Evolutionary conservation across 805 yeast genomes (phyloP).

Genomic region (Kregervanrija pseudodelftensis): DNA sequence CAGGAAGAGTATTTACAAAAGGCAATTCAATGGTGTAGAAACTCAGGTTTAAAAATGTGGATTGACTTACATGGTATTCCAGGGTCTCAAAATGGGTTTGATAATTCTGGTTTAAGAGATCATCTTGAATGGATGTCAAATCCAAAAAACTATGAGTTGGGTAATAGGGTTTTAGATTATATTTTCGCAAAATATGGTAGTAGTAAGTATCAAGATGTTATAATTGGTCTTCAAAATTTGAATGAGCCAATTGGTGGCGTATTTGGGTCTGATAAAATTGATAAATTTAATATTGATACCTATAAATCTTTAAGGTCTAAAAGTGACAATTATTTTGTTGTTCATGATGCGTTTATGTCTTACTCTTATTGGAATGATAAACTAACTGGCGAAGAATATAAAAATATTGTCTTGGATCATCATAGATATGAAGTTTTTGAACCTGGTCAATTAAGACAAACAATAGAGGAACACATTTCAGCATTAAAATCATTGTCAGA

Average conservation of each 20-base stretch:
- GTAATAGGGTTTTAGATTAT: slow-evolving; percentile 41
- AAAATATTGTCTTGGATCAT: slow-evolving; percentile 74
- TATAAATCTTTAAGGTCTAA: slow-evolving; percentile 37
- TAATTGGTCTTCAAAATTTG: slow-evolving; percentile 61
- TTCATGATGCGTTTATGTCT: slow-evolving; percentile 61
- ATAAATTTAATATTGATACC: slow-evolving; percentile 34
- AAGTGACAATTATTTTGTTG: slow-evolving; percentile 37
- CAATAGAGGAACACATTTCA: slow-evolving; percentile 55
- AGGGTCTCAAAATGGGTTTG: slow-evolving; percentile 83
- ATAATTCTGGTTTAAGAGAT: slow-evolving; percentile 65
- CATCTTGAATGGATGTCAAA: slow-evolving; percentile 34
- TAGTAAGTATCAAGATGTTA: slow-evolving; percentile 41
- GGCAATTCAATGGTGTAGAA: slow-evolving; percentile 62
- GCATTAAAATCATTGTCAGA: slow-evolving; percentile 43
- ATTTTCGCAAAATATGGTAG: slow-evolving; percentile 49
- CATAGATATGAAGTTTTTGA: slow-evolving; percentile 89
- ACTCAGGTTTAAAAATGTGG: slow-evolving; percentile 57
- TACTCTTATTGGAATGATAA: slow-evolving; percentile 46
- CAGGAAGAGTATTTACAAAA: slow-evolving; percentile 57
- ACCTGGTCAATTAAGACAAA: slow-evolving; percentile 45
- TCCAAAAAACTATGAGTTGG: slow-evolving; percentile 37
- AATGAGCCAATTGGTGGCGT: slow-evolving; percentile 65
- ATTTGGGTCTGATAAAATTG: slow-evolving; percentile 36
- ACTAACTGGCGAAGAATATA: slow-evolving; percentile 6
- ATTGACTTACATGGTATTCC: slow-evolving; percentile 78